These are phyloP conservation scores for Coniosporium apollinis DNA, from an alignment of 495 filamentous ascomycete genomes.

Conservation along the genomic window DNA sequence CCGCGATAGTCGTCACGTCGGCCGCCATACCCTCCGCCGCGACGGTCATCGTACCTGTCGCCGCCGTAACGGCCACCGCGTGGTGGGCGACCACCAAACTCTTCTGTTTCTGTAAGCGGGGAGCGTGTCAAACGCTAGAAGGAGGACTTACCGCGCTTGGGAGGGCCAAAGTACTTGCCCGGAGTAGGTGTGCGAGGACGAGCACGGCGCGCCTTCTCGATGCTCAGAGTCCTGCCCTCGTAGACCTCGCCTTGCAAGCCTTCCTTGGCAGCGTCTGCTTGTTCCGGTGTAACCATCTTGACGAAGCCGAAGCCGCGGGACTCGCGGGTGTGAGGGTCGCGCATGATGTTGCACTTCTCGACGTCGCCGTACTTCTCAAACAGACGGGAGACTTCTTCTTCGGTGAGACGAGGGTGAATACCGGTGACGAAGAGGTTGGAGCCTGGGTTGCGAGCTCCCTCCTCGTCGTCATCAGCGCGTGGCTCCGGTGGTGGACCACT, in stretches of 20 bases:
- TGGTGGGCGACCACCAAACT: conserved; percentile 37
- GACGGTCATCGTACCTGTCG: conserved; percentile 23
- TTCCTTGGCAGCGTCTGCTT: conserved; percentile 93
- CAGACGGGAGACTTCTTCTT: conserved; percentile 79
- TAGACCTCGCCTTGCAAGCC: conserved; percentile 88
- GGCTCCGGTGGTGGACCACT: conserved; percentile 26
- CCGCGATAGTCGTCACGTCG: conserved; percentile 20
- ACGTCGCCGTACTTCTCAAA: conserved; percentile 98
- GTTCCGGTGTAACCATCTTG: conserved; percentile 88
- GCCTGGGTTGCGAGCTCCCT: conserved; percentile 72
- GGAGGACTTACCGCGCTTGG: conserved; percentile 62
- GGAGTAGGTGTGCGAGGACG: conserved; percentile 91
- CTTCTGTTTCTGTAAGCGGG: conserved; percentile 28
- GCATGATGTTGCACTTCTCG: conserved; percentile 99
- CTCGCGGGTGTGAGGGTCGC: conserved; percentile 93
- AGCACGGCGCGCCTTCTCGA: conserved; percentile 94
- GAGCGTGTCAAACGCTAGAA: conserved; percentile 1
- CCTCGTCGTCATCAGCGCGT: conserved; percentile 48
- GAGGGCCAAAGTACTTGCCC: conserved; percentile 97
- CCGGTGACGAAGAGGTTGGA: conserved; percentile 99
- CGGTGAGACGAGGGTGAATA: conserved; percentile 85
- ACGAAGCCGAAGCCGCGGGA: conserved; percentile 99
- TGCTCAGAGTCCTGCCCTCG: conserved; percentile 90
- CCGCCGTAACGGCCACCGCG: conserved; percentile 9
- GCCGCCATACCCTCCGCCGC: conserved; percentile 15